Percentiles rank a stretch among this genome's conserved stretches.
Evolutionary conservation across 2,329 filamentous ascomycete genomes (phyloP).

Genomic region (Cladosporium velox): DNA sequence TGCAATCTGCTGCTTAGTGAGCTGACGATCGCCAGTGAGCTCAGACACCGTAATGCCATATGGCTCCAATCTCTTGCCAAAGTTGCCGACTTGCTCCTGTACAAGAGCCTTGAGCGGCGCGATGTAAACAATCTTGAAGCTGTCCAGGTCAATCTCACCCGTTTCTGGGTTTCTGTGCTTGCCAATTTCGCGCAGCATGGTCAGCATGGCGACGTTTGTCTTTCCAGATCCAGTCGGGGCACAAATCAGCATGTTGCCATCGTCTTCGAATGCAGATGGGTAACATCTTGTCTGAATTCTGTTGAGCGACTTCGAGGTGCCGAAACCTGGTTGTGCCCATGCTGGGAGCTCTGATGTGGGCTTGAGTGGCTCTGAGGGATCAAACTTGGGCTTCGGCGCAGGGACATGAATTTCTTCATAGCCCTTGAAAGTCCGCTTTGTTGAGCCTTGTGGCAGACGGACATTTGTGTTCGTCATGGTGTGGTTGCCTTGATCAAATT

Average conservation of each 20-base stretch:
- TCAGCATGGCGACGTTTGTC: conserved; percentile 97
- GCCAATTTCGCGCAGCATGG: conserved; percentile 93
- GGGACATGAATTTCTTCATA: conserved; percentile 99
- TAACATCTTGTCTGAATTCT: conserved; percentile 95
- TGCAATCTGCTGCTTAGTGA: conserved; percentile 97
- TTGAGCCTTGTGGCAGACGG: conserved; percentile 88
- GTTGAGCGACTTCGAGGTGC: conserved; percentile 82
- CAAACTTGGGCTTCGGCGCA: conserved; percentile 81
- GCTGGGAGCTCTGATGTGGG: conserved; percentile 87
- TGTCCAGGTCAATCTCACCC: conserved; percentile 91
- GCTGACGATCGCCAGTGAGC: conserved; percentile 92
- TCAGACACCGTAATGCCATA: conserved; percentile 95
- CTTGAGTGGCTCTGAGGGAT: conserved; percentile 75
- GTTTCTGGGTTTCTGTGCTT: conserved; percentile 88
- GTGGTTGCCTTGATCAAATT: conserved; percentile 98
- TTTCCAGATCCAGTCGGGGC: conserved; percentile 97
- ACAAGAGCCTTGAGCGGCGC: conserved; percentile 94
- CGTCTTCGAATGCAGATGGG: conserved; percentile 84
- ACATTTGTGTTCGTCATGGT: conserved; percentile 99
- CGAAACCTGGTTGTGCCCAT: conserved; percentile 87
- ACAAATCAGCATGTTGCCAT: conserved; percentile 97
- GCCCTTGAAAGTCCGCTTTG: conserved; percentile 92
- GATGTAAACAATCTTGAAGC: conserved; percentile 96
- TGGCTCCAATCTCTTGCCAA: conserved; percentile 84
- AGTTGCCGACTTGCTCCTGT: conserved; percentile 97